Percentiles rank a stretch among this genome's conserved stretches.
phyloP scores from a whole-genome alignment of 345 rosid species.

The Gossypium turneri region DNA sequence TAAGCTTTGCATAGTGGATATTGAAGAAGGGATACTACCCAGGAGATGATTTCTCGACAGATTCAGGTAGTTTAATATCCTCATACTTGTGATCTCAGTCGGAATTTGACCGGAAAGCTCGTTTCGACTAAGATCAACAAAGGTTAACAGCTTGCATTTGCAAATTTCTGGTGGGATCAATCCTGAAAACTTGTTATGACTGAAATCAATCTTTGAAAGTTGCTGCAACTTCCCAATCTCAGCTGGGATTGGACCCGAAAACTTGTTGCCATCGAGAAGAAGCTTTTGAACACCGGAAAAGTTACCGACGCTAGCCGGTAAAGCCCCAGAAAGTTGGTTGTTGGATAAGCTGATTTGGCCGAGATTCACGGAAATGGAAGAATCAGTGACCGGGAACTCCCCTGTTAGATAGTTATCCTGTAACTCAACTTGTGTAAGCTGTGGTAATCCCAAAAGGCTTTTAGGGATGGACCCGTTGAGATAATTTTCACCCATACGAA shows the following conservation, averaged over 20 bases:
- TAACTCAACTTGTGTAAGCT: slow-evolving; percentile 74
- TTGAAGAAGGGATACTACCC: slow-evolving; percentile 68
- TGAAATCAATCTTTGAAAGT: slow-evolving; percentile 74
- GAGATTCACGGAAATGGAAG: slow-evolving; percentile 40
- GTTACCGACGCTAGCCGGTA: slow-evolving; percentile 72
- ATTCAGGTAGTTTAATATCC: slow-evolving; percentile 78
- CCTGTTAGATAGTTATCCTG: slow-evolving; percentile 68
- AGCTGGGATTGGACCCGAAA: slow-evolving; percentile 67
- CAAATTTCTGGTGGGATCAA: slow-evolving; percentile 60
- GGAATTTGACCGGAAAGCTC: slow-evolving; percentile 79
- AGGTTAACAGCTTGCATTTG: slow-evolving; percentile 72
- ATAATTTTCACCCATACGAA: slow-evolving; percentile 87
- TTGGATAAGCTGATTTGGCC: slow-evolving; percentile 79
- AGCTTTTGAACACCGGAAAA: slow-evolving; percentile 84
- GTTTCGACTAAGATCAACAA: slow-evolving; percentile 77
- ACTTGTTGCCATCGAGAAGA: slow-evolving; percentile 80
- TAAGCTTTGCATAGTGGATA: slow-evolving; percentile 82
- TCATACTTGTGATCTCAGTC: slow-evolving; percentile 70
- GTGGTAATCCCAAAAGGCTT: slow-evolving; percentile 69
- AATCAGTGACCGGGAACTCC: slow-evolving; percentile 51
- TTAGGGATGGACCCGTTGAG: slow-evolving; percentile 80
- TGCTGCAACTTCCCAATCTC: slow-evolving; percentile 76
- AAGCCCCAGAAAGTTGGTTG: slow-evolving; percentile 67
- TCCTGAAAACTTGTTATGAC: slow-evolving; percentile 70
- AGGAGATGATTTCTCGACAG: slow-evolving; percentile 70